Conservation (phyloP, 495 filamentous ascomycete species). For the Sordaria brevicollis region DNA sequence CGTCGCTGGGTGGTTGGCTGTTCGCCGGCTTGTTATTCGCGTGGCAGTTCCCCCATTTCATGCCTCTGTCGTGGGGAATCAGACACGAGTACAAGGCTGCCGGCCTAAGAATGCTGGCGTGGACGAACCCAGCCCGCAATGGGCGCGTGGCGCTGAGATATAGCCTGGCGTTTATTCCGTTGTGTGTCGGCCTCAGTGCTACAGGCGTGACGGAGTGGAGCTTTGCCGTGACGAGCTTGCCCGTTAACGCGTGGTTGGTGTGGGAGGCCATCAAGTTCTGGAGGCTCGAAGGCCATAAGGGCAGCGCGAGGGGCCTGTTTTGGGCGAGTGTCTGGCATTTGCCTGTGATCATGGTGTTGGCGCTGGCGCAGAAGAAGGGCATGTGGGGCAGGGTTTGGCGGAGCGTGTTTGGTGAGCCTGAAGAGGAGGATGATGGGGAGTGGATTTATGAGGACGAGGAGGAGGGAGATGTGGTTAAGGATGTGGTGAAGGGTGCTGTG, state of each 20-base stretch:
- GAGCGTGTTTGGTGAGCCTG: constrained; percentile 47
- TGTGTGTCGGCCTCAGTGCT: constrained; percentile 75
- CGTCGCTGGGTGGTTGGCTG: constrained; percentile 77
- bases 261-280: constrained; percentile 77
- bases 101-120: constrained; percentile 84
- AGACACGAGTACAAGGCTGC: constrained; percentile 81
- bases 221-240: constrained; percentile 69
- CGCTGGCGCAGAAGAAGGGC: constrained; percentile 89
- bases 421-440: constrained; percentile 38
- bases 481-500: neutral
- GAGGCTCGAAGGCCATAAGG: constrained; percentile 64
- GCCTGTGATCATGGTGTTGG: constrained; percentile 81
- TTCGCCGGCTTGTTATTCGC: constrained; percentile 76
- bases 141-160: constrained; percentile 81
- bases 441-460: constrained; percentile 36
- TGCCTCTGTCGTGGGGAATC: constrained; percentile 78
- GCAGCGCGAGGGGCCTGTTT: constrained; percentile 76
- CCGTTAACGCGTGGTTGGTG: constrained; percentile 81
- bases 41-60: constrained; percentile 99
- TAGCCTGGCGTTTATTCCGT: constrained; percentile 74
- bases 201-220: constrained; percentile 76
- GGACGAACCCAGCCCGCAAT: constrained; percentile 77
- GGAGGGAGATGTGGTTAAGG: constrained; percentile 14
- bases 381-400: constrained; percentile 81
- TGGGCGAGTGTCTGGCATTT: constrained; percentile 98